A percentile compares a stretch with the other conserved stretches of the same genome.
phyloP scores from a whole-genome alignment of 2,329 filamentous ascomycete genomes.

The Colletotrichum caudatum region DNA sequence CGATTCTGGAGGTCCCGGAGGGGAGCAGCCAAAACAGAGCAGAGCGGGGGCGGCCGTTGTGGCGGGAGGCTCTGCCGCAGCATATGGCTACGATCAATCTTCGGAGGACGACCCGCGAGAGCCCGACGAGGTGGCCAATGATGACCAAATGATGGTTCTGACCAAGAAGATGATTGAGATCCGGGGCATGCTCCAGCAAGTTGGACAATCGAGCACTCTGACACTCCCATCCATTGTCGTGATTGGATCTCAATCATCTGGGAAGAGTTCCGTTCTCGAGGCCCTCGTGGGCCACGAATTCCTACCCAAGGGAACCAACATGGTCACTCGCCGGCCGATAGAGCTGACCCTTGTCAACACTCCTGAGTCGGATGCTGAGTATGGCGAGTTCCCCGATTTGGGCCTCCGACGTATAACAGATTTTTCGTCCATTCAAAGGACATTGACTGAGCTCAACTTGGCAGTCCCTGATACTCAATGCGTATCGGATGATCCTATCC shows the following conservation, averaged over 20 bases:
- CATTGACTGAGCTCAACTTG: slow-evolving; percentile 92
- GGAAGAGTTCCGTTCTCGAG: slow-evolving; percentile 96
- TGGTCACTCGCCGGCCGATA: slow-evolving; percentile 96
- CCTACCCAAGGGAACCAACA: slow-evolving; percentile 96
- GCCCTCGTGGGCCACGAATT: slow-evolving; percentile 99
- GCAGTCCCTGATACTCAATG: slow-evolving; percentile 92
- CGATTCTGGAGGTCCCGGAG: slow-evolving; percentile 61
- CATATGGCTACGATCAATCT: slow-evolving; percentile 81
- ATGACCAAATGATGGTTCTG: slow-evolving; percentile 99
- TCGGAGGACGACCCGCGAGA: slow-evolving; percentile 73
- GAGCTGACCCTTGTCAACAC: slow-evolving; percentile 97
- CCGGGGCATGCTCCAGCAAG: slow-evolving; percentile 86
- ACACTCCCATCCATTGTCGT: slow-evolving; percentile 98
- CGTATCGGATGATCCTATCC: slow-evolving; percentile 96
- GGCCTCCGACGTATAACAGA: slow-evolving; percentile 91
- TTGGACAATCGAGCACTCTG: slow-evolving; percentile 90
- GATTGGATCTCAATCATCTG: slow-evolving; percentile 97
- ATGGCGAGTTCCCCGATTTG: slow-evolving; percentile 94
- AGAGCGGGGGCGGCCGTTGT: slow-evolving; percentile 71
- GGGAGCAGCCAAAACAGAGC: slow-evolving; percentile 69
- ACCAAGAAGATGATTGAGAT: slow-evolving; percentile 99
- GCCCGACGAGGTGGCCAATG: slow-evolving; percentile 76
- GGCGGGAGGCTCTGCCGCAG: slow-evolving; percentile 79
- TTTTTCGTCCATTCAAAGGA: slow-evolving; percentile 91
- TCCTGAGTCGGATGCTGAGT: slow-evolving; percentile 86